A percentile compares a stretch with the other conserved stretches of the same genome.
phyloP scores from a whole-genome alignment of 2,329 filamentous ascomycete genomes.

The Scedosporium boydii region DNA sequence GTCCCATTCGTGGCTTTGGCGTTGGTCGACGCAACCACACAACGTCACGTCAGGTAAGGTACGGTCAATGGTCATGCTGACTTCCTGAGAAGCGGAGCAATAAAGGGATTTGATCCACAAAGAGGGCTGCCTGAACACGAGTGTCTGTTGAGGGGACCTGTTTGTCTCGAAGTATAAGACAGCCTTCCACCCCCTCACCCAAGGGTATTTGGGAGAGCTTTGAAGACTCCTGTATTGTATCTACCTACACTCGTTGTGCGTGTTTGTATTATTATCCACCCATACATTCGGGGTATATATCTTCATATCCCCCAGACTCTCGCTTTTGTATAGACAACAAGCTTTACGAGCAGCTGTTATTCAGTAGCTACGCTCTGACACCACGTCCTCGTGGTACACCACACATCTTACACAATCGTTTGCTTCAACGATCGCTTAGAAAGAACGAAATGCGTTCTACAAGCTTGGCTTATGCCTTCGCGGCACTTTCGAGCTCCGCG shows the following conservation, averaged over 20 bases:
- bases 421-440: not conserved
- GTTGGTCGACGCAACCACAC: not conserved
- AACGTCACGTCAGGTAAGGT: not conserved
- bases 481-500: conserved; percentile 32
- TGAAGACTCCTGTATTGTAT: not conserved
- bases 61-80: not conserved
- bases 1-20: not conserved
- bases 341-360: too few relatives aligned
- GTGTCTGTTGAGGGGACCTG: not conserved
- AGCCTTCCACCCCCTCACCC: not conserved
- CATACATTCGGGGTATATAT: not conserved
- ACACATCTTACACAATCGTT: not conserved
- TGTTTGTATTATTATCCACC: not conserved
- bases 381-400: too few relatives aligned
- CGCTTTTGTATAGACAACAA: not conserved
- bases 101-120: not conserved
- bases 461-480: conserved; percentile 24
- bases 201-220: not conserved
- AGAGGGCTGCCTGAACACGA: not conserved
- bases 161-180: not conserved
- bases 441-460: conserved; percentile 26
- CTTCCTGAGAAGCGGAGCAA: not conserved
- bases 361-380: not conserved
- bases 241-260: not conserved
- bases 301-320: not conserved